These are phyloP conservation scores for Puya raimondii DNA, from an alignment of 176 grass and related monocot genomes.

Conservation along the genomic window DNA sequence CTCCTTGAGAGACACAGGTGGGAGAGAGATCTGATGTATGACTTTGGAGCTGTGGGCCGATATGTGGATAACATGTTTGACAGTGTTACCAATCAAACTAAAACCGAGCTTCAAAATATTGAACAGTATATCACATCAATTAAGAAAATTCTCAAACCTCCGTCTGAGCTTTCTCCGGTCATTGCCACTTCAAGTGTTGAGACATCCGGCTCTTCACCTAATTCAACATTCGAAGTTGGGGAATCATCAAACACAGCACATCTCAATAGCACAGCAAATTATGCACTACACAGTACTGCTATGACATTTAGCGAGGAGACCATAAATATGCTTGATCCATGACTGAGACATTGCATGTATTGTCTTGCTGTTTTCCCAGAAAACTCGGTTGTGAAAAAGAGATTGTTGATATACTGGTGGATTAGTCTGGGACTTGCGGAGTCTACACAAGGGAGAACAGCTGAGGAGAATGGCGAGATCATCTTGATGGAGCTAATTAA, in stretches of 20 bases:
- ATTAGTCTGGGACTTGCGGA: constrained; percentile 45
- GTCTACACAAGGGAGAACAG: not conserved
- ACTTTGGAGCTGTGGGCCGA: not conserved
- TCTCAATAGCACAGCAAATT: not conserved
- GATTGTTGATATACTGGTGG: constrained; percentile 61
- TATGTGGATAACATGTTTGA: not conserved
- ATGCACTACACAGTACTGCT: not conserved
- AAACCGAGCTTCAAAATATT: not conserved
- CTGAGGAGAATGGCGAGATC: constrained; percentile 18
- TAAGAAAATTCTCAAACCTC: not conserved
- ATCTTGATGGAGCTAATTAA: constrained; percentile 35
- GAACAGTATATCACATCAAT: not conserved
- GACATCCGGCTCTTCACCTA: not conserved
- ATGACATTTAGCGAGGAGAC: constrained; percentile 34
- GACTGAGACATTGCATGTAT: constrained; percentile 42
- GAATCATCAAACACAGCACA: not conserved
- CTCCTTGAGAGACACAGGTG: not conserved
- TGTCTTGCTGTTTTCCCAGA: constrained; percentile 61
- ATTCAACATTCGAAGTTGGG: not conserved
- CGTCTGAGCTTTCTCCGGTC: too few species aligned
- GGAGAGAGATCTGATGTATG: not conserved
- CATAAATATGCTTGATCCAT: constrained; percentile 45
- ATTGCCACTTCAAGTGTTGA: not conserved
- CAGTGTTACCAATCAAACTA: too few species aligned
- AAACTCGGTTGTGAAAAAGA: constrained; percentile 47